A percentile compares a stretch with the other conserved stretches of the same genome.
These are phyloP conservation scores for Pholiota conissans DNA, from an alignment of 768 basidiomycete genomes.

Conservation along the genomic window DNA sequence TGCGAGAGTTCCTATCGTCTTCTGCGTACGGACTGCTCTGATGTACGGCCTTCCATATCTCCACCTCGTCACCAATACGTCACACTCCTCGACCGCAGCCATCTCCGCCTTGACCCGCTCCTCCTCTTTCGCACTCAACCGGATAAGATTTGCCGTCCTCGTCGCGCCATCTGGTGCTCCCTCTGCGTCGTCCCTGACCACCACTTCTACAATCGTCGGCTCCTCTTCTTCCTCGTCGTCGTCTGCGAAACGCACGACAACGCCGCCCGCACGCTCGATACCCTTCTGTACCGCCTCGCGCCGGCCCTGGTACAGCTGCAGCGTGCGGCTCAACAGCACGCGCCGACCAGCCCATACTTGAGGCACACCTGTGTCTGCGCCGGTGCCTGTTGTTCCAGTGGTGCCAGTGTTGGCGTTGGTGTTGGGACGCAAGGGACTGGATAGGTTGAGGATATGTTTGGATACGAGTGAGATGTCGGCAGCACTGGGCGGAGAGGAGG, in stretches of 20 bases:
- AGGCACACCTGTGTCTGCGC: not conserved
- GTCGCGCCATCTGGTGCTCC: not conserved
- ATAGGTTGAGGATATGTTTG: not conserved
- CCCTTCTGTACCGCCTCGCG: slow-evolving; percentile 56
- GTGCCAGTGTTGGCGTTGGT: no score
- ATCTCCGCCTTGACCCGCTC: slow-evolving; percentile 32
- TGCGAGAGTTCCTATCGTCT: slow-evolving; percentile 74
- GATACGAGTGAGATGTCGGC: slow-evolving; percentile 15
- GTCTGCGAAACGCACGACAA: slow-evolving; percentile 26
- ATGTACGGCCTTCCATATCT: slow-evolving; percentile 71
- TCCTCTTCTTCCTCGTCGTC: slow-evolving; percentile 23
- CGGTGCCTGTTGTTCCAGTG: no score
- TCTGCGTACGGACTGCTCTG: slow-evolving; percentile 49
- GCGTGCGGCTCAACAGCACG: slow-evolving; percentile 59
- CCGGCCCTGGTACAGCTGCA: slow-evolving; percentile 52
- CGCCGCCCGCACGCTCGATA: slow-evolving; percentile 57
- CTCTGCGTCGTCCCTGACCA: not conserved
- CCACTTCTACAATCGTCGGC: not conserved
- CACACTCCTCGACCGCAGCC: slow-evolving; percentile 48
- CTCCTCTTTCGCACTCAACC: slow-evolving; percentile 17
- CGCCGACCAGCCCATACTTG: slow-evolving; percentile 58
- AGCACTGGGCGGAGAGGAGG: slow-evolving; percentile 13
- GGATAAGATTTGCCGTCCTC: not conserved
- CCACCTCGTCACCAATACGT: slow-evolving; percentile 73
- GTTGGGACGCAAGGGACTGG: not conserved